These are phyloP conservation scores for Betula pendula DNA, from an alignment of 306 rosid species.

Conservation along the genomic window DNA sequence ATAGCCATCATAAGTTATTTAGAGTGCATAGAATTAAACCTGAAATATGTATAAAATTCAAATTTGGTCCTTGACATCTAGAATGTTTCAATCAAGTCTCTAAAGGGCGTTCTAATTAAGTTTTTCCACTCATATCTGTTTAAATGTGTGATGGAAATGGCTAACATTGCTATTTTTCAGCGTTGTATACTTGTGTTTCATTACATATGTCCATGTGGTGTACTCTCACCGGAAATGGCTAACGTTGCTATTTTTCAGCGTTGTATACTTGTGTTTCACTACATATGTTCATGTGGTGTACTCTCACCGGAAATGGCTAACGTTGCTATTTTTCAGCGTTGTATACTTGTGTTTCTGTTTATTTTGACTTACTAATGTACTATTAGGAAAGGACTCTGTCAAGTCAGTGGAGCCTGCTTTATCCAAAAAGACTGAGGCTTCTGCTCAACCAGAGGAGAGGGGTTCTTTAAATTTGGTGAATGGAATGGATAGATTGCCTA, in stretches of 20 bases:
- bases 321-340: not conserved
- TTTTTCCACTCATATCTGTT: too few species aligned
- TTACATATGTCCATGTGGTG: not conserved
- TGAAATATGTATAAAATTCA: not conserved
- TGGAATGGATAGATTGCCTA: constrained; percentile 30
- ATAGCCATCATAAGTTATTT: not conserved
- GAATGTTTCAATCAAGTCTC: not conserved
- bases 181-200: too few species aligned
- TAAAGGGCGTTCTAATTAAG: not conserved
- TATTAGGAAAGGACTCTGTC: constrained; percentile 45
- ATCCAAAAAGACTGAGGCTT: constrained; percentile 27
- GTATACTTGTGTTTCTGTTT: constrained; percentile 12
- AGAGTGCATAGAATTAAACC: not conserved
- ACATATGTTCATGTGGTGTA: not conserved
- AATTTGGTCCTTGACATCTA: not conserved
- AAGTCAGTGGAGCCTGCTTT: constrained; percentile 36
- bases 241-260: not conserved
- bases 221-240: too few species aligned
- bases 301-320: too few species aligned
- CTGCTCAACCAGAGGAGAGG: constrained; percentile 35
- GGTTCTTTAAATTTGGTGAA: constrained; percentile 21
- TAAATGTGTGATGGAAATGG: too few species aligned
- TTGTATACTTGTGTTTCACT: too few species aligned
- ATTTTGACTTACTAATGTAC: not conserved
- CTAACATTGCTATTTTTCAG: not conserved